A percentile compares a stretch with the other conserved stretches of the same genome.
These are phyloP conservation scores for Steccherinum ochraceum DNA, from an alignment of 768 basidiomycete species.

Conservation along the genomic window DNA sequence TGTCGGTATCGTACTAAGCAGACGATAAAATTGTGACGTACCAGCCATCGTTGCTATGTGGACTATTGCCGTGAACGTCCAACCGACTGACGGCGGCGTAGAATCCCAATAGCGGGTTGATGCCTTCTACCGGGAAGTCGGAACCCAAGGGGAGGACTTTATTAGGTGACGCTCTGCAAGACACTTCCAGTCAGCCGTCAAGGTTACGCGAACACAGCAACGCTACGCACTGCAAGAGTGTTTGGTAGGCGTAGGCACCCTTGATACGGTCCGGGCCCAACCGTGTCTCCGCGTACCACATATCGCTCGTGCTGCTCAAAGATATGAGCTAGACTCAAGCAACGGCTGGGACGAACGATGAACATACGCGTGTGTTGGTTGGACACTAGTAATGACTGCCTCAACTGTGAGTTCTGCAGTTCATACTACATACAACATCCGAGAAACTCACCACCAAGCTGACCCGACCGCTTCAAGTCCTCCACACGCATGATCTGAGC, in stretches of 20 bases:
- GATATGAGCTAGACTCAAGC: background rate
- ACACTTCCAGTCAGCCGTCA: too few relatives aligned
- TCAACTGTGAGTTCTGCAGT: background rate
- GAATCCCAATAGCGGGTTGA: conserved; percentile 86
- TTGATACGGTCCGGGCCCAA: conserved; percentile 80
- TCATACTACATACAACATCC: conserved; percentile 3
- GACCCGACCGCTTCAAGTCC: conserved; percentile 66
- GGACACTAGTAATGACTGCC: conserved; percentile 78
- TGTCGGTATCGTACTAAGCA: background rate
- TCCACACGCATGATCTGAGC: conserved; percentile 76
- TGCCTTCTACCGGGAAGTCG: conserved; percentile 90
- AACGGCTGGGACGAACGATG: conserved; percentile 11
- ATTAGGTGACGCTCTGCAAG: conserved; percentile 40
- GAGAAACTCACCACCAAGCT: conserved; percentile 57
- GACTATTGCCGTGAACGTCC: conserved; percentile 62
- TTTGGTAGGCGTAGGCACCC: conserved; percentile 87
- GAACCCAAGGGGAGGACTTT: conserved; percentile 75
- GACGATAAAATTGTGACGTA: conserved; percentile 26
- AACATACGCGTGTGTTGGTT: conserved; percentile 84
- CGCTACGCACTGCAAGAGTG: conserved; percentile 55
- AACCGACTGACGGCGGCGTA: conserved; percentile 83
- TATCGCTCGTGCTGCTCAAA: conserved; percentile 68
- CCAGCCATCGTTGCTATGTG: conserved; percentile 84
- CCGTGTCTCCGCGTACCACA: conserved; percentile 86
- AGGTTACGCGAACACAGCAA: background rate